phyloP scores from a whole-genome alignment of 1,284 basidiomycete genomes.

The Trametes hirsuta region DNA sequence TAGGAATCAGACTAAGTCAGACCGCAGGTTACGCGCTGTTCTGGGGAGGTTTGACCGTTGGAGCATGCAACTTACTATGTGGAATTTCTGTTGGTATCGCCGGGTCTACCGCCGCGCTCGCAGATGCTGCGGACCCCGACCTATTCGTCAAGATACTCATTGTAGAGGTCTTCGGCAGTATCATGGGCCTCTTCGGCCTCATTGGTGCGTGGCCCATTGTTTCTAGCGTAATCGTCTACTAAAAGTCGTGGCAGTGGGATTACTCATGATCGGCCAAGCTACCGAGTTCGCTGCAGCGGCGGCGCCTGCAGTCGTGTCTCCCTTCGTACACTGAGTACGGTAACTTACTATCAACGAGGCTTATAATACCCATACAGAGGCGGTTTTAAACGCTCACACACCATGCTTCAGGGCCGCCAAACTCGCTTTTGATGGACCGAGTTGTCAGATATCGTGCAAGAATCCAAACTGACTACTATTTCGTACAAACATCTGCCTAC shows the following conservation, averaged over 20 bases:
- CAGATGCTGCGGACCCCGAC: constrained; percentile 91
- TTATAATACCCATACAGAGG: constrained; percentile 13
- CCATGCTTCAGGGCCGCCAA: no score
- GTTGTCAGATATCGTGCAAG: no score
- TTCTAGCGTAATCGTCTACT: not conserved
- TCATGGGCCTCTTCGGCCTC: constrained; percentile 88
- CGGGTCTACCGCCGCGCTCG: constrained; percentile 89
- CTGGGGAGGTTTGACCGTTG: constrained; percentile 94
- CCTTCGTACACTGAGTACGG: constrained; percentile 33
- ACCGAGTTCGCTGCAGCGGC: constrained; percentile 51
- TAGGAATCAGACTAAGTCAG: not conserved
- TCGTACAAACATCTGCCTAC: no score
- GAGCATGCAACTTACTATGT: constrained; percentile 90
- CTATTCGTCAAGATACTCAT: constrained; percentile 95
- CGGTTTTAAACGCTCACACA: no score
- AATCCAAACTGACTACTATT: no score
- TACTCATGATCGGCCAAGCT: constrained; percentile 67
- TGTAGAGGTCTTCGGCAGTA: constrained; percentile 93
- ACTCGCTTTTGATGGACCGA: no score
- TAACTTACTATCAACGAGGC: constrained; percentile 6
- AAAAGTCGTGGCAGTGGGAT: constrained; percentile 51
- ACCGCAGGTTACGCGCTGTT: constrained; percentile 83
- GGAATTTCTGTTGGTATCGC: constrained; percentile 91
- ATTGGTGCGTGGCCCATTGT: constrained; percentile 68
- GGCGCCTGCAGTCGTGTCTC: constrained; percentile 33